Conservation (phyloP, 495 filamentous ascomycete genomes). For the Sphaerosporella brunnea region DNA sequence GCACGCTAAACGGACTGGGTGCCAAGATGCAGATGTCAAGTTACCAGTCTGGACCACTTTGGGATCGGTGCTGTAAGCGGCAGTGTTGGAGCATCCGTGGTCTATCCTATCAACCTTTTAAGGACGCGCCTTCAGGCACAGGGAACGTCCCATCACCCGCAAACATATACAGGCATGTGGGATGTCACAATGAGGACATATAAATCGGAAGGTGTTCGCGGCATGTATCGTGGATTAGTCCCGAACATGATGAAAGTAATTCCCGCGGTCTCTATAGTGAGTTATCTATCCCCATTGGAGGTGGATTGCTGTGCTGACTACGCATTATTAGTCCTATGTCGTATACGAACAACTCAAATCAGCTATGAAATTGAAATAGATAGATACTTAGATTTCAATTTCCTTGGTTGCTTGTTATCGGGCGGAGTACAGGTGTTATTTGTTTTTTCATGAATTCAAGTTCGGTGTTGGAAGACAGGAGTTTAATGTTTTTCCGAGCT, state of each 20-base stretch:
- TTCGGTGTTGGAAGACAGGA: no score
- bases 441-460: no score
- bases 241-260: slow-evolving; percentile 95
- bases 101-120: slow-evolving; percentile 90
- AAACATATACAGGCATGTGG: slow-evolving; percentile 72
- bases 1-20: slow-evolving; percentile 49
- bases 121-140: slow-evolving; percentile 88
- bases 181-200: slow-evolving; percentile 74
- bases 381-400: no score
- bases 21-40: slow-evolving; percentile 79
- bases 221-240: slow-evolving; percentile 86
- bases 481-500: no score
- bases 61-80: slow-evolving; percentile 84
- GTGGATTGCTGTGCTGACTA: slow-evolving; percentile 1
- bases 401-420: no score
- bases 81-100: slow-evolving; percentile 78
- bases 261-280: slow-evolving; percentile 77
- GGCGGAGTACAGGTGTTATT: no score
- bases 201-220: slow-evolving; percentile 62
- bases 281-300: slow-evolving; percentile 11
- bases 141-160: slow-evolving; percentile 76
- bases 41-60: slow-evolving; percentile 66
- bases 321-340: slow-evolving; percentile 45
- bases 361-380: slow-evolving; percentile 51
- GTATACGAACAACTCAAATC: slow-evolving; percentile 92